Evolutionary conservation across 1,139 yeast genomes (phyloP).

Genomic region (Yamadazyma epiphylla): DNA sequence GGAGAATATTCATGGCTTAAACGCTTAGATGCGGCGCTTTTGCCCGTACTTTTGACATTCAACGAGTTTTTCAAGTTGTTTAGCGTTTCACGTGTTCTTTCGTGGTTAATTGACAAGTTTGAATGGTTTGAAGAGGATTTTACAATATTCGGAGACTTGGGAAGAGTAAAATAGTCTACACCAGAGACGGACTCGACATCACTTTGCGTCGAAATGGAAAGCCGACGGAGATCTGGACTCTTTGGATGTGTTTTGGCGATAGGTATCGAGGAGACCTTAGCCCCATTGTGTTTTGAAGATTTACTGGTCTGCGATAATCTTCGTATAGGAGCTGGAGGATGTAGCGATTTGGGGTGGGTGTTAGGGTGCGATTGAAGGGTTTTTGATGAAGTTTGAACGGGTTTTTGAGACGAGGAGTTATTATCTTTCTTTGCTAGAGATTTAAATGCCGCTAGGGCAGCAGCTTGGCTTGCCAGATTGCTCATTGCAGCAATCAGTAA

Average conservation of each 20-base stretch:
- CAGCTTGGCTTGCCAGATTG: conserved; percentile 26
- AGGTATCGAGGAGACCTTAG: too few relatives aligned
- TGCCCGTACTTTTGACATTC: conserved; percentile 16
- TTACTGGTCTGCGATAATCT: neutral
- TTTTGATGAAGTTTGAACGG: conserved; percentile 3
- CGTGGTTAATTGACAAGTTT: conserved; percentile 8
- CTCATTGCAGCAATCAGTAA: neutral
- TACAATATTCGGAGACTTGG: conserved; percentile 5
- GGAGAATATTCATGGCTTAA: conserved; percentile 21
- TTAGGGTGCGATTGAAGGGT: conserved; percentile 1
- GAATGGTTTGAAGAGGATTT: conserved; percentile 5
- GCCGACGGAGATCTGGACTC: too few relatives aligned
- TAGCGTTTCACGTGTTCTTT: conserved; percentile 22
- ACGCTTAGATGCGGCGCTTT: conserved; percentile 15
- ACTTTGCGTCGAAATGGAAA: too few relatives aligned
- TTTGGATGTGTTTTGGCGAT: too few relatives aligned
- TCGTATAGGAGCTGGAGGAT: too few relatives aligned
- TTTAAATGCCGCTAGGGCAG: conserved; percentile 34
- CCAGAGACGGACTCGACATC: too few relatives aligned
- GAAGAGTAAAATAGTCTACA: conserved; percentile 13
- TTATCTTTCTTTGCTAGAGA: conserved; percentile 10
- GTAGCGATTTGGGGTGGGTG: too few relatives aligned
- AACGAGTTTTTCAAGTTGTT: conserved; percentile 20
- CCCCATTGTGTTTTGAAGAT: neutral
- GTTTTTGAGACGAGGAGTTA: conserved; percentile 3